Percentiles rank a stretch among this genome's conserved stretches.
phyloP scores from a whole-genome alignment of 2,329 filamentous ascomycete species.

The Ophiostoma quercus region DNA sequence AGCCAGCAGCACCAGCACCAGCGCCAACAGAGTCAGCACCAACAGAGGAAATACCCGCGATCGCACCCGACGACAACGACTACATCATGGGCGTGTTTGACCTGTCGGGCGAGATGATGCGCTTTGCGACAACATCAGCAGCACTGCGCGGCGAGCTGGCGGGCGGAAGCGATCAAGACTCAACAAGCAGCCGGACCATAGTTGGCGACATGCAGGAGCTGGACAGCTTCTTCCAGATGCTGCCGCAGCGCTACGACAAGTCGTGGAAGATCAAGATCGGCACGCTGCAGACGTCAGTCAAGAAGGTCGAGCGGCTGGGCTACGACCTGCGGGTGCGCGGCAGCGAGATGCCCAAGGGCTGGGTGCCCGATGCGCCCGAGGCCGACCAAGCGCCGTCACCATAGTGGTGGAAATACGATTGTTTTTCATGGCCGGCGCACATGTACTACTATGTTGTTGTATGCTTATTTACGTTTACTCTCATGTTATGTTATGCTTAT shows the following conservation, averaged over 20 bases:
- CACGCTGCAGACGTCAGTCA: constrained; percentile 80
- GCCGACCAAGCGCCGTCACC: constrained; percentile 12
- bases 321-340: constrained; percentile 86
- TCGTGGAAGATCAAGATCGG: constrained; percentile 72
- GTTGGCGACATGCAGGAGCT: constrained; percentile 76
- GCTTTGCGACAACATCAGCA: constrained; percentile 84
- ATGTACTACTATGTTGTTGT: background rate
- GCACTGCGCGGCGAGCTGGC: constrained; percentile 62
- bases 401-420: no score
- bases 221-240: constrained; percentile 67
- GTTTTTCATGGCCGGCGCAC: background rate
- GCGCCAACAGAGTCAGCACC: constrained; percentile 25
- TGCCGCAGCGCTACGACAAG: constrained; percentile 55
- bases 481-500: background rate
- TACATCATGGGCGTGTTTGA: constrained; percentile 91
- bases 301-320: constrained; percentile 86
- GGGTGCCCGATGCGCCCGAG: constrained; percentile 68
- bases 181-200: constrained; percentile 49
- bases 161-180: constrained; percentile 31
- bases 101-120: constrained; percentile 93
- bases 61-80: constrained; percentile 71
- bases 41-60: constrained; percentile 31
- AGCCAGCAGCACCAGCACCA: constrained; percentile 33
- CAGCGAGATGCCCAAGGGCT: constrained; percentile 82
- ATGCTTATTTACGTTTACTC: background rate